Evolutionary conservation across 2,329 filamentous ascomycete genomes (phyloP).

Genomic region (Penicillium occitanis): DNA sequence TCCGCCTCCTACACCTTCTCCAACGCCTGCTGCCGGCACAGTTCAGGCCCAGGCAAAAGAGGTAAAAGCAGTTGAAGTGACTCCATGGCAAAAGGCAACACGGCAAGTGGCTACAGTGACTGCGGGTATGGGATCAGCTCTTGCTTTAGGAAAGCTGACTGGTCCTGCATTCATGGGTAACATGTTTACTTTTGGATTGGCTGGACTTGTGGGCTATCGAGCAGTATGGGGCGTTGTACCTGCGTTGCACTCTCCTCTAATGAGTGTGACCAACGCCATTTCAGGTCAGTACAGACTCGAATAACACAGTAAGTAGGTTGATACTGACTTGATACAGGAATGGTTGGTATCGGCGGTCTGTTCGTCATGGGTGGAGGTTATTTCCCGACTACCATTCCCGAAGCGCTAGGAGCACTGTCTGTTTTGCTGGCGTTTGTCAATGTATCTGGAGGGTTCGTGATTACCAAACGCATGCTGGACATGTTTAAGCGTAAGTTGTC

Average conservation of each 20-base stretch:
- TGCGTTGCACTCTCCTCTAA: constrained; percentile 81
- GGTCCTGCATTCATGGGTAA: constrained; percentile 86
- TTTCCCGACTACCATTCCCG: constrained; percentile 73
- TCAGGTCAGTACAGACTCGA: constrained; percentile 54
- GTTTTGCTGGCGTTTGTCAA: constrained; percentile 87
- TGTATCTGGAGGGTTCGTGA: constrained; percentile 83
- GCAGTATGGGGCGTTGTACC: constrained; percentile 85
- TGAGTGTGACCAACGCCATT: constrained; percentile 93
- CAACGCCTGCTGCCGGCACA: constrained; percentile 52
- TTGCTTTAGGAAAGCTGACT: constrained; percentile 77
- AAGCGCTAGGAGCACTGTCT: constrained; percentile 73
- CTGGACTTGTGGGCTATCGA: constrained; percentile 81
- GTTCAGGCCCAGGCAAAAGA: constrained; percentile 50
- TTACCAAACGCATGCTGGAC: constrained; percentile 90
- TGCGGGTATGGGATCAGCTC: constrained; percentile 71
- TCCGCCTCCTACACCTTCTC: constrained; percentile 64
- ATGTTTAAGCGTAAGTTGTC: constrained; percentile 72
- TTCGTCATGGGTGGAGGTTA: constrained; percentile 86
- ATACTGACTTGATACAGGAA: constrained; percentile 45
- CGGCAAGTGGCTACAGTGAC: constrained; percentile 74
- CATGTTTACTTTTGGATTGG: constrained; percentile 78
- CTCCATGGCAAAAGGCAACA: constrained; percentile 76
- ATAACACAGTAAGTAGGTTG: background rate
- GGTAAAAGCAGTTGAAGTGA: constrained; percentile 64
- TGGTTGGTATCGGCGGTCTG: constrained; percentile 85